Conservation (phyloP, 225 moss, liverwort and hornwort species). For the Takakia lepidozioides region DNA sequence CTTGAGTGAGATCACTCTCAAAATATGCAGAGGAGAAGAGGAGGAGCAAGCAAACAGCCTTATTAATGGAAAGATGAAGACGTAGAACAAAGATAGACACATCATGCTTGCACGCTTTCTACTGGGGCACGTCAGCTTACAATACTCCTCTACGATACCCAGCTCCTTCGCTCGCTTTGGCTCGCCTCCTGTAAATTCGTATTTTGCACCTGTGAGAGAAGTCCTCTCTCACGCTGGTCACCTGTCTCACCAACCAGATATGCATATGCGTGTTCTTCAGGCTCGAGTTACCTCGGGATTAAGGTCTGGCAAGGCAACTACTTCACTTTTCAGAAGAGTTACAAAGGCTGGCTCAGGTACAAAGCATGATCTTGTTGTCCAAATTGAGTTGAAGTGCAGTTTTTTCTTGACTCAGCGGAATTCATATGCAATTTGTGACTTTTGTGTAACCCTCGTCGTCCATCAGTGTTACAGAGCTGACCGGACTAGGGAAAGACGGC, state of each 20-base stretch:
- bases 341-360: constrained; percentile 8
- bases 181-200: constrained; percentile 5
- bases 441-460: constrained; percentile 1
- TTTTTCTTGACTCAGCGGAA: too few relatives aligned
- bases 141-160: constrained; percentile 7
- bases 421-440: too few relatives aligned
- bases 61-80: too few relatives aligned
- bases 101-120: constrained; percentile 30
- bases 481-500: too few relatives aligned
- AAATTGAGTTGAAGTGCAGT: too few relatives aligned
- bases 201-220: constrained; percentile 4
- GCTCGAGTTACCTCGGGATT: constrained; percentile 7
- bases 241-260: constrained; percentile 3
- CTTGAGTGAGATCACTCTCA: too few relatives aligned
- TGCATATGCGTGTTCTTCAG: constrained; percentile 7
- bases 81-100: too few relatives aligned
- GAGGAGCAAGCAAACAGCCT: too few relatives aligned
- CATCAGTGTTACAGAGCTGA: too few relatives aligned
- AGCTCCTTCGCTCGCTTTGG: constrained; percentile 13
- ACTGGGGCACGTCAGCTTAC: constrained; percentile 13
- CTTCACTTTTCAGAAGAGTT: constrained; percentile 11
- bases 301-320: neutral
- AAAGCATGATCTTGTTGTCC: too few relatives aligned
- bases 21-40: too few relatives aligned
- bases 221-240: constrained; percentile 8